A percentile compares a stretch with the other conserved stretches of the same genome.
These are phyloP conservation scores for Tympanopsis confertula DNA, from an alignment of 2,329 filamentous ascomycete genomes.

Conservation along the genomic window DNA sequence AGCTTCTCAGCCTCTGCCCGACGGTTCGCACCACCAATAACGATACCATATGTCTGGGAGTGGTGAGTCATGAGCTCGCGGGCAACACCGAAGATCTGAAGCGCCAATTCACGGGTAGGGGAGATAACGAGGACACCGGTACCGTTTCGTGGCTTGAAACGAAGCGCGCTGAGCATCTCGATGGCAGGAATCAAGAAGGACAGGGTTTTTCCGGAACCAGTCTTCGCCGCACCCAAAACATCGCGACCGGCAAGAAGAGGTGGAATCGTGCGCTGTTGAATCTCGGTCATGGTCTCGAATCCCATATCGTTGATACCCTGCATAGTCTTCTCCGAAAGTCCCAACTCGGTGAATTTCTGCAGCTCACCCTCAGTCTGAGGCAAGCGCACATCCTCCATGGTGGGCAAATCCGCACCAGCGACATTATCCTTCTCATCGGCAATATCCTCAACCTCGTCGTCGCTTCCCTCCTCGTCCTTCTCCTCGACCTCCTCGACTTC, in stretches of 20 bases:
- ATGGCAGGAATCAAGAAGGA: slow-evolving; percentile 89
- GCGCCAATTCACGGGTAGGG: slow-evolving; percentile 81
- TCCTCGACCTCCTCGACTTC: neutral
- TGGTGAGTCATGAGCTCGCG: slow-evolving; percentile 85
- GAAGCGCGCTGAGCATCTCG: slow-evolving; percentile 80
- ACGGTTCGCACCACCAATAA: slow-evolving; percentile 88
- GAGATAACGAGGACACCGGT: slow-evolving; percentile 83
- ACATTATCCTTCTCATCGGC: neutral
- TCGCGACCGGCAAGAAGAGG: slow-evolving; percentile 81
- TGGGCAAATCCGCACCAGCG: neutral
- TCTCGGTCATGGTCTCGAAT: slow-evolving; percentile 90
- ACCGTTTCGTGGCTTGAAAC: slow-evolving; percentile 90
- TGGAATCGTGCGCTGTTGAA: slow-evolving; percentile 78
- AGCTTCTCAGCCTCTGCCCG: slow-evolving; percentile 90
- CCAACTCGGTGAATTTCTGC: slow-evolving; percentile 67
- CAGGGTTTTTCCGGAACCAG: slow-evolving; percentile 78
- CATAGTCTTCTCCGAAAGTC: slow-evolving; percentile 78
- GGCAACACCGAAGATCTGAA: slow-evolving; percentile 93
- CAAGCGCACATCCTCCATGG: neutral
- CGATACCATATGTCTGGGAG: slow-evolving; percentile 88
- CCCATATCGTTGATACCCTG: slow-evolving; percentile 82
- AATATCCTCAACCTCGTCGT: neutral
- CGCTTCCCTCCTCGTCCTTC: neutral
- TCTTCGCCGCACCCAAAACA: slow-evolving; percentile 90
- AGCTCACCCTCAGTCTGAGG: slow-evolving; percentile 45